phyloP scores from a whole-genome alignment of 768 basidiomycete genomes.

The Scleroderma bovista region DNA sequence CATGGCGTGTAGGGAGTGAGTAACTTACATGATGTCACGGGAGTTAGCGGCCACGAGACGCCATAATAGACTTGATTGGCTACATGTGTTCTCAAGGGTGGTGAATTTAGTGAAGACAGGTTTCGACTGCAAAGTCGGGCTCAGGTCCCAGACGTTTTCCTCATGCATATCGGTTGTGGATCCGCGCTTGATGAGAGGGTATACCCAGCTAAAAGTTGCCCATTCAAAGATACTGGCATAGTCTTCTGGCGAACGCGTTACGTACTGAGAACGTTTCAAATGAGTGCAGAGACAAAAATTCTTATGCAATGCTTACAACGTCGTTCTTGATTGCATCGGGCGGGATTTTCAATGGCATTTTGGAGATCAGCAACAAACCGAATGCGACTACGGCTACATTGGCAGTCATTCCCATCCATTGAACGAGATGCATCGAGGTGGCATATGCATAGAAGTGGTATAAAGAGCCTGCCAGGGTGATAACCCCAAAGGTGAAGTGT shows the following conservation, averaged over 20 bases:
- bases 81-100: constrained; percentile 18
- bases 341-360: constrained; percentile 67
- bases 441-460: not conserved
- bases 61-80: constrained; percentile 33
- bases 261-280: constrained; percentile 11
- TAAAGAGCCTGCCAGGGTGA: constrained; percentile 11
- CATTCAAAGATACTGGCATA: constrained; percentile 69
- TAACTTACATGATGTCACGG: constrained; percentile 35
- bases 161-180: constrained; percentile 55
- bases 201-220: constrained; percentile 69
- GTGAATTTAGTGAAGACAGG: constrained; percentile 52
- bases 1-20: not conserved
- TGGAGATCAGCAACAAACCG: constrained; percentile 43
- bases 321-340: constrained; percentile 43
- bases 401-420: constrained; percentile 14
- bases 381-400: constrained; percentile 42
- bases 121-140: constrained; percentile 60
- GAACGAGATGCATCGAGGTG: not conserved
- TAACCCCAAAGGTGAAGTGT: constrained; percentile 11
- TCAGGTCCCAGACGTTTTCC: constrained; percentile 66
- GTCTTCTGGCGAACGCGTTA: constrained; percentile 53
- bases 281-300: not conserved
- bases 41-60: constrained; percentile 43
- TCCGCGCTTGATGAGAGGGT: constrained; percentile 53
- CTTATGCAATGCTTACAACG: constrained; percentile 45